phyloP scores from a whole-genome alignment of 768 basidiomycete species.

The Cystofilobasidium bisporidii region DNA sequence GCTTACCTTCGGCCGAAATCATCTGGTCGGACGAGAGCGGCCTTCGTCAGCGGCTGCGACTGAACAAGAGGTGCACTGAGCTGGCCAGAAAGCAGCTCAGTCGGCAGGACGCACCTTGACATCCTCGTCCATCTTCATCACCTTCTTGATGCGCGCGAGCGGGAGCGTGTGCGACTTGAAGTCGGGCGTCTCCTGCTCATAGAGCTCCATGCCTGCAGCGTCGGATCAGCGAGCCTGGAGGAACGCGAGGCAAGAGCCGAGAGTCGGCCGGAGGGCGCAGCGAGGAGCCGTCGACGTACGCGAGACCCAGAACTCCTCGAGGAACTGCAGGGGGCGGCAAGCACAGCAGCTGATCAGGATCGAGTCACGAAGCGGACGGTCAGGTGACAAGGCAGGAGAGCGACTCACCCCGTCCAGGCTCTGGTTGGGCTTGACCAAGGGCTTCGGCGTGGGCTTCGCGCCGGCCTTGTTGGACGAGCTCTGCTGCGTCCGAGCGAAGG shows the following conservation, averaged over 20 bases:
- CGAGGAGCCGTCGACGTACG: not conserved
- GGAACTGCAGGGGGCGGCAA: too few species aligned
- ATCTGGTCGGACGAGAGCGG: conserved; percentile 49
- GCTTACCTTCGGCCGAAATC: conserved; percentile 86
- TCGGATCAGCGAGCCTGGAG: too few species aligned
- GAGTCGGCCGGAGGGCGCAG: not conserved
- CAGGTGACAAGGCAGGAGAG: too few species aligned
- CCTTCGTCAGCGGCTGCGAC: too few species aligned
- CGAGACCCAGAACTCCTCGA: conserved; percentile 19
- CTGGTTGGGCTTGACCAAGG: conserved; percentile 73
- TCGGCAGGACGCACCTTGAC: conserved; percentile 57
- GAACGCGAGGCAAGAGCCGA: not conserved
- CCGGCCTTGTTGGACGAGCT: not conserved
- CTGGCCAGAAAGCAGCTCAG: too few species aligned
- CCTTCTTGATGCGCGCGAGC: conserved; percentile 93
- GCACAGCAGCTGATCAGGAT: too few species aligned
- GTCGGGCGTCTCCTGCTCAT: conserved; percentile 75
- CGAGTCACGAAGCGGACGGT: not conserved
- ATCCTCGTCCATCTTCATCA: conserved; percentile 78
- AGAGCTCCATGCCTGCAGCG: conserved; percentile 1
- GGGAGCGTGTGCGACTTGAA: conserved; percentile 76
- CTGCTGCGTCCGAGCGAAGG: not conserved
- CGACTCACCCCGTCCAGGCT: conserved; percentile 55
- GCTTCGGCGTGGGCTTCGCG: conserved; percentile 34
- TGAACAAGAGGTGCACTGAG: too few species aligned